These are phyloP conservation scores for Exophiala mesophila DNA, from an alignment of 2,329 filamentous ascomycete genomes.

Conservation along the genomic window DNA sequence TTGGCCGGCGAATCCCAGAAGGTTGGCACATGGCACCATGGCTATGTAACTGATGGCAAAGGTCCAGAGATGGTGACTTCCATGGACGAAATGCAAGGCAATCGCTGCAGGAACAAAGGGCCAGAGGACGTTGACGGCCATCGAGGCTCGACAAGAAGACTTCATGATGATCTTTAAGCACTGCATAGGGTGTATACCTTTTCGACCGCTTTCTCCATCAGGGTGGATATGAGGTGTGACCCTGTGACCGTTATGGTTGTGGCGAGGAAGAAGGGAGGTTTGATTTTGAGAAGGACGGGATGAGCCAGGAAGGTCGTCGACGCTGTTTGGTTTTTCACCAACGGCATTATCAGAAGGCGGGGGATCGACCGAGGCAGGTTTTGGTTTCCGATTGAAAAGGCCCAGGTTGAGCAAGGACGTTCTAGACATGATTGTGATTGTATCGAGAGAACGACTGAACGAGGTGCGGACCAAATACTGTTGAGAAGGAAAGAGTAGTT, in stretches of 20 bases:
- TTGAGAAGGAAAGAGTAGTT: too few relatives aligned
- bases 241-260: slow-evolving; percentile 27
- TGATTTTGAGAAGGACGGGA: slow-evolving; percentile 3
- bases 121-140: slow-evolving; percentile 67
- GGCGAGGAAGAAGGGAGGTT: slow-evolving; percentile 16
- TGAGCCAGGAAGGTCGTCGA: slow-evolving; percentile 3
- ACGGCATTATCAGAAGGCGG: not conserved
- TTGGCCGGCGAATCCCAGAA: slow-evolving; percentile 68
- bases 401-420: slow-evolving; percentile 19
- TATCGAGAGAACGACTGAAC: too few relatives aligned
- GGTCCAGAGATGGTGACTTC: slow-evolving; percentile 56
- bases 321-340: slow-evolving; percentile 14
- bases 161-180: slow-evolving; percentile 61
- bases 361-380: not conserved
- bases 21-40: slow-evolving; percentile 71
- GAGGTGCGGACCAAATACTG: too few relatives aligned
- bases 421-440: slow-evolving; percentile 5
- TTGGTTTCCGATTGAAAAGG: slow-evolving; percentile 16
- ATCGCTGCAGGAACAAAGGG: slow-evolving; percentile 69
- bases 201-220: slow-evolving; percentile 64
- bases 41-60: slow-evolving; percentile 70
- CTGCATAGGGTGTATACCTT: slow-evolving; percentile 58
- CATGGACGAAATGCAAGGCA: slow-evolving; percentile 54
- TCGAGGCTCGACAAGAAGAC: slow-evolving; percentile 60
- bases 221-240: slow-evolving; percentile 37